phyloP scores from a whole-genome alignment of 805 yeast genomes.

The Candida nonsorbophila region DNA sequence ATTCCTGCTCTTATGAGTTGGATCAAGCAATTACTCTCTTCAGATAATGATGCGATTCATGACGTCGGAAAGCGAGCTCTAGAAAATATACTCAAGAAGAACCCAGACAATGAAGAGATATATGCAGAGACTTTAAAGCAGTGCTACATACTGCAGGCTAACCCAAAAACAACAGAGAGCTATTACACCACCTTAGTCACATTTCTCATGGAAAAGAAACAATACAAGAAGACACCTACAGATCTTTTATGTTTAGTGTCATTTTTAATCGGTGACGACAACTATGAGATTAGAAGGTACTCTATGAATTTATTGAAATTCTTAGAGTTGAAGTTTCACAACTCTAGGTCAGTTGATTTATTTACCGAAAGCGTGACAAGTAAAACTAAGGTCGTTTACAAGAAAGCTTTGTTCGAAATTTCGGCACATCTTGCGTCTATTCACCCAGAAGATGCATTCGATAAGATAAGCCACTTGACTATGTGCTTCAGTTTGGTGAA shows the following conservation, averaged over 20 bases:
- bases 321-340: conserved; percentile 50
- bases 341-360: conserved; percentile 44
- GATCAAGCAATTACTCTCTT: conserved; percentile 68
- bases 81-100: conserved; percentile 56
- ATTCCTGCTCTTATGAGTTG: conserved; percentile 64
- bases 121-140: conserved; percentile 60
- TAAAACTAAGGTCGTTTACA: conserved; percentile 76
- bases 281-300: conserved; percentile 57
- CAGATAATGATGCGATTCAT: conserved; percentile 52
- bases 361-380: conserved; percentile 71
- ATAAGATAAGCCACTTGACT: conserved; percentile 67
- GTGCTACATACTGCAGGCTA: conserved; percentile 57
- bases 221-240: conserved; percentile 47
- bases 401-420: conserved; percentile 76
- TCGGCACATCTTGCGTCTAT: conserved; percentile 63
- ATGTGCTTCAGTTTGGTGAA: conserved; percentile 58
- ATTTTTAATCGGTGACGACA: conserved; percentile 74
- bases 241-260: conserved; percentile 71
- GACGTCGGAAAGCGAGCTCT: conserved; percentile 69
- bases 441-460: conserved; percentile 55
- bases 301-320: conserved; percentile 69
- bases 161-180: conserved; percentile 50
- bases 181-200: conserved; percentile 72
- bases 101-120: conserved; percentile 48
- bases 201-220: conserved; percentile 47